phyloP scores from a whole-genome alignment of 1,284 basidiomycete genomes.

The Puccinia triticina region DNA sequence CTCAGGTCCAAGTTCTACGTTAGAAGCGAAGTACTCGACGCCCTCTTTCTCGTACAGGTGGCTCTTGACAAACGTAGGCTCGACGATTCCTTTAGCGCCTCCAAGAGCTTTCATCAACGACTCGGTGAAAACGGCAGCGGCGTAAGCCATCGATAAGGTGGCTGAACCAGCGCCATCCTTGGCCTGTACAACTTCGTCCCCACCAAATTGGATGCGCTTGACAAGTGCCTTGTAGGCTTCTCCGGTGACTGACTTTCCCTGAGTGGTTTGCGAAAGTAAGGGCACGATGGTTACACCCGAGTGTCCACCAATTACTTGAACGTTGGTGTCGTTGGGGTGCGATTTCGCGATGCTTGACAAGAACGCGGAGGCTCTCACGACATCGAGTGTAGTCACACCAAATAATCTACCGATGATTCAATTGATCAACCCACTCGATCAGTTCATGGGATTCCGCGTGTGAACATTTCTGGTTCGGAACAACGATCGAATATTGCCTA shows the following conservation, averaged over 20 bases:
- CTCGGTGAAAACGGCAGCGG: conserved; percentile 80
- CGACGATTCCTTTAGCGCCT: conserved; percentile 82
- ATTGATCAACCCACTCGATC: conserved; percentile 6
- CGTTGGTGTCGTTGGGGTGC: conserved; percentile 65
- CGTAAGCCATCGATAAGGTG: conserved; percentile 84
- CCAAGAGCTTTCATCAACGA: conserved; percentile 81
- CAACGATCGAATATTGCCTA: conserved; percentile 59
- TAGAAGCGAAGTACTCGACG: conserved; percentile 80
- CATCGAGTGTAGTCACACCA: conserved; percentile 97
- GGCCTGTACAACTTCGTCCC: conserved; percentile 89
- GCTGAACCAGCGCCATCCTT: conserved; percentile 85
- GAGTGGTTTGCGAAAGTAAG: conserved; percentile 85
- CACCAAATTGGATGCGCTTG: conserved; percentile 92
- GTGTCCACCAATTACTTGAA: conserved; percentile 54
- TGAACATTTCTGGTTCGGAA: background rate
- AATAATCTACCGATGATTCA: conserved; percentile 69
- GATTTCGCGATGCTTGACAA: conserved; percentile 78
- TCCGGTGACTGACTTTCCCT: conserved; percentile 66
- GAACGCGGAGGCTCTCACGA: conserved; percentile 94
- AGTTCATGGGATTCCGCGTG: background rate
- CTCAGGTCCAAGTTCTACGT: conserved; percentile 78
- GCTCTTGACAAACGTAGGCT: conserved; percentile 83
- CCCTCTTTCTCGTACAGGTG: conserved; percentile 72
- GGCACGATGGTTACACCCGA: conserved; percentile 73
- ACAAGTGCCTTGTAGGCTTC: conserved; percentile 68